These are phyloP conservation scores for Alternaria novae-zelandiae DNA, from an alignment of 2,329 filamentous ascomycete species.

Conservation along the genomic window DNA sequence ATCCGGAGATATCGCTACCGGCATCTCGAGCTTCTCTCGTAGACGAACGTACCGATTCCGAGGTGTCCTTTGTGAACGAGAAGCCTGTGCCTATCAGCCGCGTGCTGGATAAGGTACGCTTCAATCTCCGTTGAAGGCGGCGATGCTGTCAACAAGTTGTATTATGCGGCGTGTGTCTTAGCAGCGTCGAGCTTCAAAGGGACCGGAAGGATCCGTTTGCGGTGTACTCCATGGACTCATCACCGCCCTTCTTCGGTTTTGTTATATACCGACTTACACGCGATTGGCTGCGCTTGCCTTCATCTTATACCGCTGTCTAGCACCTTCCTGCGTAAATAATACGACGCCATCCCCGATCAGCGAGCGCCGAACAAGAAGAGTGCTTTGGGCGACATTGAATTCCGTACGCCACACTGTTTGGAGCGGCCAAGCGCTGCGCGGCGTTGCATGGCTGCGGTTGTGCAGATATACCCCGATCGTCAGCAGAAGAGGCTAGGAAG, in stretches of 20 bases:
- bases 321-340: background rate
- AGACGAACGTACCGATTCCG: background rate
- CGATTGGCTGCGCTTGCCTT: background rate
- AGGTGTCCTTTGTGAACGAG: background rate
- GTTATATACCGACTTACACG: background rate
- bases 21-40: background rate
- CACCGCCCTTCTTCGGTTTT: background rate
- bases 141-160: background rate
- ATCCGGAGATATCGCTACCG: background rate
- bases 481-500: background rate
- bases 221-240: background rate
- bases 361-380: background rate
- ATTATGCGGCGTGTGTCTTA: background rate
- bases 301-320: background rate
- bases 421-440: background rate
- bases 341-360: background rate
- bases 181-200: background rate
- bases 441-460: background rate
- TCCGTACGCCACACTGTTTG: background rate
- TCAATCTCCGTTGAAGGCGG: background rate
- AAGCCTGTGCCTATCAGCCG: background rate
- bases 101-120: background rate
- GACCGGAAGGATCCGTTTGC: background rate
- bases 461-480: background rate
- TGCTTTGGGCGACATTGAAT: background rate